These are phyloP conservation scores for Oryza longistaminata DNA, from an alignment of 176 grass and related monocot species.

Conservation along the genomic window DNA sequence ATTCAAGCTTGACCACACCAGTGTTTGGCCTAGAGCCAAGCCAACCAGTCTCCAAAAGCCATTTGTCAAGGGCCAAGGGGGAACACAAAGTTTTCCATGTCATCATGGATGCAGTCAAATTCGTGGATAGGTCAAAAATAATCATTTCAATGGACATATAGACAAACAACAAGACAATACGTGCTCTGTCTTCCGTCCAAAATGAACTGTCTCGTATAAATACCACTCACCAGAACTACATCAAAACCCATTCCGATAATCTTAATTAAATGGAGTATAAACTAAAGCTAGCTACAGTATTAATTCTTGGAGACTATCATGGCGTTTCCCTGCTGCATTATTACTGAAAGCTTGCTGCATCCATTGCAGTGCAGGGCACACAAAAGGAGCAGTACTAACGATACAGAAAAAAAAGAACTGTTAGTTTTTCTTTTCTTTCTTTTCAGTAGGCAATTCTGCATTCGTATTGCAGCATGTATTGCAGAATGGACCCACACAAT, in stretches of 20 bases:
- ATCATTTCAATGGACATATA: background rate
- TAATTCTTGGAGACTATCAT: background rate
- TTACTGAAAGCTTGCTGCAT: background rate
- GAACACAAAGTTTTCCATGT: slow-evolving; percentile 1
- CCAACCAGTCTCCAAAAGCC: background rate
- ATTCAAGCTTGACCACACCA: background rate
- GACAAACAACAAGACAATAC: background rate
- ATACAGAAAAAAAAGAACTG: background rate
- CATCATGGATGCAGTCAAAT: background rate
- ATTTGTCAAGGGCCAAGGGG: background rate
- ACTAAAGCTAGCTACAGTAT: background rate
- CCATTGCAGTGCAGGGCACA: background rate
- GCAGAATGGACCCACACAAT: background rate
- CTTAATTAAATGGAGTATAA: slow-evolving; percentile 6
- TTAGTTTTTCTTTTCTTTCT: background rate
- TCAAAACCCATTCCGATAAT: background rate
- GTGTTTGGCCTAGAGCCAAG: background rate
- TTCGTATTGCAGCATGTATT: background rate
- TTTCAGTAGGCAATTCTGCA: background rate
- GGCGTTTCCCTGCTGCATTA: background rate
- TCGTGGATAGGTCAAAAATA: background rate
- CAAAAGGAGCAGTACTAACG: background rate
- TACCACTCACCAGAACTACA: background rate
- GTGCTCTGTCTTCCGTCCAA: background rate
- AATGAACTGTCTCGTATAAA: background rate